Conservation (phyloP, 495 filamentous ascomycete genomes). For the Lindgomyces ingoldianus region DNA sequence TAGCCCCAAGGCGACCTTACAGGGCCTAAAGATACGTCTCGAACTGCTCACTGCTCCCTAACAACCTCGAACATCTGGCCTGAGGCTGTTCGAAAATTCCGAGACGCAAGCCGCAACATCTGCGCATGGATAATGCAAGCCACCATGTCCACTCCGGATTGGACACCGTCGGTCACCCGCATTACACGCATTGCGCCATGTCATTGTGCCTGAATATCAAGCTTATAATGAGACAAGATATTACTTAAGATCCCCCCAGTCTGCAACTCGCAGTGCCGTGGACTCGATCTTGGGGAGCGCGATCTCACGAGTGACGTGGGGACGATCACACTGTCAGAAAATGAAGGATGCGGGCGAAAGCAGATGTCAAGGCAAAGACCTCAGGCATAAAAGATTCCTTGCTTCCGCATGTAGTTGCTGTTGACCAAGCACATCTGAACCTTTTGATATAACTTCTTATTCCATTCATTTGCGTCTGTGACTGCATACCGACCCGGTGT, state of each 20-base stretch:
- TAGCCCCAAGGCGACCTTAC: too few species aligned
- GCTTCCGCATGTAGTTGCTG: background rate
- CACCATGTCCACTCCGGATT: background rate
- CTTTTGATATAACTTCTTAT: background rate
- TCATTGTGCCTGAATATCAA: conserved; percentile 14
- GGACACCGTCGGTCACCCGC: background rate
- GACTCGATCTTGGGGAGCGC: background rate
- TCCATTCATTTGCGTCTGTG: conserved; percentile 26
- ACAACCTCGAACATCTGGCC: background rate
- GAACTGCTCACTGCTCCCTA: background rate
- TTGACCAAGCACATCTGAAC: background rate
- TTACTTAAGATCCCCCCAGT: background rate
- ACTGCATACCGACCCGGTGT: conserved; percentile 34
- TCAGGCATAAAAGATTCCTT: conserved; percentile 5
- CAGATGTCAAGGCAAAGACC: background rate
- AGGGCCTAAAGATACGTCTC: too few species aligned
- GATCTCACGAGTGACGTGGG: background rate
- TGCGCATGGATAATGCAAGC: conserved; percentile 11
- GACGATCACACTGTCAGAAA: background rate
- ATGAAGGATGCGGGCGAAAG: background rate
- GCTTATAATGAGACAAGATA: background rate
- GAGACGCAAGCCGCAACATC: conserved; percentile 7
- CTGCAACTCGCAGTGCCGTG: background rate
- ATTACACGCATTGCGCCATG: background rate
- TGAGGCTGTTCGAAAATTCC: background rate